A percentile compares a stretch with the other conserved stretches of the same genome.
Conservation (phyloP, 805 yeast genomes). For the Pichia paraexigua region DNA sequence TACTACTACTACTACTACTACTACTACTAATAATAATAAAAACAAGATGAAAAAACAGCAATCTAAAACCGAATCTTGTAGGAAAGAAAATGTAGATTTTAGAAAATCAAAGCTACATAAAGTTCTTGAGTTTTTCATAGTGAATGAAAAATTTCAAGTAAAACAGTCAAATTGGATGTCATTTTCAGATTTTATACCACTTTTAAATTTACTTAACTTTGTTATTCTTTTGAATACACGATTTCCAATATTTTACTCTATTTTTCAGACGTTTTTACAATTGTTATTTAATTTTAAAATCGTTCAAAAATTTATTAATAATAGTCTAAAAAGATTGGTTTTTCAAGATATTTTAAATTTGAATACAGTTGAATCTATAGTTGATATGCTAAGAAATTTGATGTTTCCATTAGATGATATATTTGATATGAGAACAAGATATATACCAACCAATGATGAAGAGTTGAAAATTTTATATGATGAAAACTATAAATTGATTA, state of each 20-base stretch:
- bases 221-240: not conserved
- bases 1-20: too few species aligned
- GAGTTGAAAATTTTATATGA: conserved; percentile 17
- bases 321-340: conserved; percentile 20
- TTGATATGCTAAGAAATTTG: conserved; percentile 18
- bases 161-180: not conserved
- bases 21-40: not conserved
- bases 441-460: conserved; percentile 22
- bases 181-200: conserved; percentile 9
- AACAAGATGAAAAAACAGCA: not conserved
- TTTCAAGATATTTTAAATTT: conserved; percentile 18
- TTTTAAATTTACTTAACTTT: conserved; percentile 1
- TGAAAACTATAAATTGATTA: conserved; percentile 9
- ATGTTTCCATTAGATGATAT: conserved; percentile 24
- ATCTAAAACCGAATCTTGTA: not conserved
- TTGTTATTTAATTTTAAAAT: not conserved
- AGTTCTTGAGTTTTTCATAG: not conserved
- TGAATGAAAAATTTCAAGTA: not conserved
- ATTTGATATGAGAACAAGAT: conserved; percentile 24
- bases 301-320: conserved; percentile 12
- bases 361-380: conserved; percentile 7
- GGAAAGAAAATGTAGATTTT: not conserved
- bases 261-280: conserved; percentile 4
- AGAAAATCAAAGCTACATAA: not conserved
- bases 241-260: conserved; percentile 4